Evolutionary conservation across 164 flowering plant genomes (phyloP), one percentile per base, ranked within the genome.

Genomic region (Piper betle): DNA sequence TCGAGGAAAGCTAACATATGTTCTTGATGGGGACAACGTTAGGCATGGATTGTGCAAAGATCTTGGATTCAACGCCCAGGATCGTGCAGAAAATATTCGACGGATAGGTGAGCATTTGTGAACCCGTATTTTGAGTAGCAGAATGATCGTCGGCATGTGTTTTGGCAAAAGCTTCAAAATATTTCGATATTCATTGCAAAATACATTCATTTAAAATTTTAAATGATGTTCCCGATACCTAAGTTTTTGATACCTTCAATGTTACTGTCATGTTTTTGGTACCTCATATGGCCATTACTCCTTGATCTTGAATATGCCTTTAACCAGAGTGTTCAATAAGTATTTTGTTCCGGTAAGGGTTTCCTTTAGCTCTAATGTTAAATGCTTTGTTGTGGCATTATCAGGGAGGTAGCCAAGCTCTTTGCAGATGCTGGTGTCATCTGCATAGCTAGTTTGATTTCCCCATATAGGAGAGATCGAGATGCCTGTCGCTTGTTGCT

Each of bases 351-450:
- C 19, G 16, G 64, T 68, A 39, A 41, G 11, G 18, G 12, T 40
- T 54, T 16, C 8, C 37, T 54, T 8, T 17, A 52, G 15, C 17
- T 52, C 2, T 3, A 52, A 52, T 18, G 13, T 53, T 64, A 15
- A 62, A 25, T 37, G 40, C 10, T 37, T 39, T 6, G 4, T 15
- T 62, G 33, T 6, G 15, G 37, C 59, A 8, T 52, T 66, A 71
- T 52, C 62, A 94, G 99, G 97, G 99, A 94, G 79, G 99, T 93
- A 13, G 97, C 93, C 52, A 94, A 88, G 75, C 96, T 94, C 39
- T 94, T 94, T 78, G 85, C 93, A 38, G 97, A 91, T 78, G 91
- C 99, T 61, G 99, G 99, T 67, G 62, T 94, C 9, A 91, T 94
- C 68, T 91, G 97, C 81, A 86, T 94, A 71, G 91, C 97, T 58